Evolutionary conservation across 2,329 filamentous ascomycete species (phyloP).

Genomic region (Daldinia eschscholtzii): DNA sequence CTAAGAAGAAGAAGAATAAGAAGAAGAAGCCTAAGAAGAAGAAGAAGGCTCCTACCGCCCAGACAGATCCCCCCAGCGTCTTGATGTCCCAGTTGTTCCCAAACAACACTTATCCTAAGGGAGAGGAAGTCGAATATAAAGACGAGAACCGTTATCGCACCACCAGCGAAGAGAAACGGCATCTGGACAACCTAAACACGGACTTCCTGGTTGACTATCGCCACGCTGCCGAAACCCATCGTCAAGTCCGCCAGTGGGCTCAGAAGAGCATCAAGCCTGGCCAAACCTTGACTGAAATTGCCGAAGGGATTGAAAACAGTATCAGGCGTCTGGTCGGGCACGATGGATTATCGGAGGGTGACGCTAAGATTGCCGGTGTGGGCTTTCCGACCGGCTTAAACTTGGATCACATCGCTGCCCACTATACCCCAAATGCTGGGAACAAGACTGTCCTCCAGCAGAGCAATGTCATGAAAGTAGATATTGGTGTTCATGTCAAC

Average conservation of each 20-base stretch:
- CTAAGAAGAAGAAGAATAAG: conserved; percentile 84
- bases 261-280: conserved; percentile 85
- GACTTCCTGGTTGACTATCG: conserved; percentile 86
- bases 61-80: conserved; percentile 83
- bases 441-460: conserved; percentile 81
- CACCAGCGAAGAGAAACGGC: conserved; percentile 85
- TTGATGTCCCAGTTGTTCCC: conserved; percentile 80
- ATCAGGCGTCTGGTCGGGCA: conserved; percentile 83
- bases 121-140: conserved; percentile 82
- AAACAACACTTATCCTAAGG: conserved; percentile 78
- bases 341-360: conserved; percentile 80
- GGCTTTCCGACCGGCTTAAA: conserved; percentile 88
- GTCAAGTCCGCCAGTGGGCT: conserved; percentile 87
- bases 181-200: conserved; percentile 83
- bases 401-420: conserved; percentile 86
- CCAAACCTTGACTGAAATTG: conserved; percentile 83
- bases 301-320: conserved; percentile 87
- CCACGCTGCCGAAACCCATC: conserved; percentile 88
- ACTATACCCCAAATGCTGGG: conserved; percentile 88
- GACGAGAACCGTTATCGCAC: conserved; percentile 84
- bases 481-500: conserved; percentile 85
- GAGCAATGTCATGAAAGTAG: conserved; percentile 84
- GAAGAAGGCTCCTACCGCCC: conserved; percentile 72
- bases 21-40: conserved; percentile 82
- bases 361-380: conserved; percentile 82